Base-by-base conservation (phyloP, 345 rosid species). In the Aegle marmelos region DNA sequence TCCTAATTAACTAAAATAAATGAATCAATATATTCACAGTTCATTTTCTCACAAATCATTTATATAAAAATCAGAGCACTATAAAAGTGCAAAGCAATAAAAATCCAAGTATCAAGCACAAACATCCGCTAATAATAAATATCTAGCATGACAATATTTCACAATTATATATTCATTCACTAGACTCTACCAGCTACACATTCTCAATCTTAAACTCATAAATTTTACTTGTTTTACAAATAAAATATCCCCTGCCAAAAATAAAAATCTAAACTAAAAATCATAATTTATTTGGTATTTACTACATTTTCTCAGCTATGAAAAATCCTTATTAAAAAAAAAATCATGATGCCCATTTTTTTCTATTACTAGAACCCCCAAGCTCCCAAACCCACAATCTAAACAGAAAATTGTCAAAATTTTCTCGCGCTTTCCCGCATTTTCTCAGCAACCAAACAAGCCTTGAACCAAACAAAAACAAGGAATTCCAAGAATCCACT, bases 401-500 rank as follows among this genome's bases (percentile, higher is more conserved):
- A 31, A 30, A 74, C 13, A 7, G 9, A 39, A 62, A 67, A 63
- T 74, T 63, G 61, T 30, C 14, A 74, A 62, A 62, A 27, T 48
- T 62, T 50, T n/a, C 41, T 8, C 45, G 17, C 48, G 9, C 2
- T 73, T 34, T 61, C 64, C 76, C 19, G 54, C 25, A 41, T 37
- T 70, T 67, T 58, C 82, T 75, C 64, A 45, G 80, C 66, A 62
- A 78, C 70, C 80, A 71, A 68, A 56, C 69, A 70, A 73, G 24
- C 37, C 60, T 53, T 17, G 22, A 59, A 68, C 25, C 30, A 68
- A 56, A 54, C 31, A 24, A 28, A 34, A 28, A 17, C 7, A 74
- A 77, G 53, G 37, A 28, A 48, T 17, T 45, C 17, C 66, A 37
- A 22, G 71, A 73, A 30, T 50, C 66, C 71, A 88, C 98, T 89